Evolutionary conservation across 345 rosid genomes (phyloP), one percentile per base, ranked within the genome.

Genomic region (Gossypium sturtianum): DNA sequence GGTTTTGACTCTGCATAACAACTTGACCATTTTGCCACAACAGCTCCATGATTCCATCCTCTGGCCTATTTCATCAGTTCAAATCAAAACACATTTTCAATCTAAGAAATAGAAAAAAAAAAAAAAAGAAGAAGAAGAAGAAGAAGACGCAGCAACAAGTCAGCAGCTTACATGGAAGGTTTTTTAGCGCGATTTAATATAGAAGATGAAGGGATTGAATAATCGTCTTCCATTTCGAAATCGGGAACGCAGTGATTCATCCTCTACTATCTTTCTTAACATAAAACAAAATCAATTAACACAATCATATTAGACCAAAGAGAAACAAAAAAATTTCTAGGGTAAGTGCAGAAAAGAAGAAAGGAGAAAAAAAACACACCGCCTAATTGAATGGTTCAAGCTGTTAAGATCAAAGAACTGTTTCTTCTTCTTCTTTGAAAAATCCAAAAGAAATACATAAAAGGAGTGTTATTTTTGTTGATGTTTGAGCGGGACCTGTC

Each of bases 21-120:
- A 93, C 94, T 53, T 83, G 99, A 41, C 99, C 99, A 81, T 95
- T 89, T 13, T 90, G 89, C 98, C 99, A 95, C 43, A 92, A 78
- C 44, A 95, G 85, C 90, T 95, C 99, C 98, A 89, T 88, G 71
- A 93, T 82, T 70, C 83, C 91, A 57, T 90, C 91, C 53, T 84
- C 94, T 20, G 77, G 79, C 80, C 98, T 89, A 52, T 4, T 3
- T n/a, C 29, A n/a, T 41, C 72, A 70, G 7, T 77, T 41, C 43
- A 34, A 34, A 61, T 74, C 70, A 48, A 45, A 58, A 34, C 47
- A 5, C 51, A 65, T 34, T n/a, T 22, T 4, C 13, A 51, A 1
- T 10, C 0, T 8, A 25, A 12, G 12, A 27, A 10, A 2, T 2
- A 27, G 3, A 63, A 22, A 0, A 15, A 60, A 7, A 2, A 4